Evolutionary conservation across 208 protist species (phyloP), one percentile per base, ranked within the genome.

Genomic region (Trypanosomatidae sp.): DNA sequence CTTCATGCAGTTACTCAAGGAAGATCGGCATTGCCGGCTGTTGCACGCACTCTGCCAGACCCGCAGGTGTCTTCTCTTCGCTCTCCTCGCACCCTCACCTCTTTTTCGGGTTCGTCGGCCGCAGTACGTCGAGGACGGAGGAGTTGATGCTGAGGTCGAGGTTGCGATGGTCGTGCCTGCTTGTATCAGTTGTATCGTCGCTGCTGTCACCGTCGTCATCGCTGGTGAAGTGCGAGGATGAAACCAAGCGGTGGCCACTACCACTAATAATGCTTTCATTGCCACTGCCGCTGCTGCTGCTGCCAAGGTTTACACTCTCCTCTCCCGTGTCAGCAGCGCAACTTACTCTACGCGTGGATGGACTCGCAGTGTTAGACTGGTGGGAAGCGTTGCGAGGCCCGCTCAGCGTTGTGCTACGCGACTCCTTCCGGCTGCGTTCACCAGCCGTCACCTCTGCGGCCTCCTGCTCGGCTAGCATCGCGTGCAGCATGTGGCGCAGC

Each of bases 51-150:
- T 25, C 50, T 9, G 5, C 22, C 6, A 55, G 50, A 55, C 17
- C 22, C 17, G 50, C 28, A 36, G 10, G 56, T 15, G 25, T 49
- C n/a, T 19, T 68, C 33, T 62, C 52, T 30, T 33, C 6, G 30
- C 52, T 71, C 19, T 19, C 33, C 25, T 12, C 41, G 12, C 47
- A 53, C 1, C 15, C 30, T 56, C 30, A 3, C 44, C 19, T 47
- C 9, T 17, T 71, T 74, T 84, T 82, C 47, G 60, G 17, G 10
- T 69, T 73, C 28, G 36, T 69, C 13, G 73, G 66, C 25, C 59
- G 65, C 41, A 72, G 66, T 13, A 77, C 30, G 28, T 77, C 47
- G 65, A 77, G 28, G 47, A 69, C 58, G 7, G 66, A 72, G 53
- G 73, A 66, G 36, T 62, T 77, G 41, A 77, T 65, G 66, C 73